Conservation (phyloP, 169 alveolate genomes). For the Toxoplasma gondii region DNA sequence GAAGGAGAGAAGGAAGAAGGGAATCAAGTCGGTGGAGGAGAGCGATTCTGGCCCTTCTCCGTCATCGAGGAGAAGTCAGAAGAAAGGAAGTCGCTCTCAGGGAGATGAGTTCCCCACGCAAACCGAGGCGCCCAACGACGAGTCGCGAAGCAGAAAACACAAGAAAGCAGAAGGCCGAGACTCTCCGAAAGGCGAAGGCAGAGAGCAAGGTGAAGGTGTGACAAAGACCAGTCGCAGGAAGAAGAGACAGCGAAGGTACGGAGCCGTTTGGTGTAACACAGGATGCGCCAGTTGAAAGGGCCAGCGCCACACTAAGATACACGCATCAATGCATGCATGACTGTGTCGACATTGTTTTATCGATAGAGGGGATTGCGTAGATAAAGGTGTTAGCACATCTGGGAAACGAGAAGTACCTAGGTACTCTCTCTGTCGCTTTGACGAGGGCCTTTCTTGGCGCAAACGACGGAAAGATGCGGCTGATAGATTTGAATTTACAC, state of each 20-base stretch:
- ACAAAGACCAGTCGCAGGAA: neutral
- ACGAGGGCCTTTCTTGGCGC: too few relatives aligned
- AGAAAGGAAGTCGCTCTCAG: neutral
- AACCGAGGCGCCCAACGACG: too few relatives aligned
- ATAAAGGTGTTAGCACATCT: too few relatives aligned
- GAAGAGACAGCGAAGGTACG: neutral
- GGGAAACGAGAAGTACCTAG: too few relatives aligned
- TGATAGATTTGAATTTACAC: too few relatives aligned
- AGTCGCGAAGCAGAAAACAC: neutral
- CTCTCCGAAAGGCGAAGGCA: neutral
- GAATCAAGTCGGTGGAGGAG: neutral
- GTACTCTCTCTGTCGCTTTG: too few relatives aligned
- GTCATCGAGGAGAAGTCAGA: neutral
- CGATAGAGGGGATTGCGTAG: too few relatives aligned
- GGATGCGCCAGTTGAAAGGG: neutral
- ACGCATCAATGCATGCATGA: too few relatives aligned
- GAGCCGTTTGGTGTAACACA: neutral
- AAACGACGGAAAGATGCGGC: too few relatives aligned
- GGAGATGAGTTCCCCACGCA: neutral
- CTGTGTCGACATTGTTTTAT: too few relatives aligned
- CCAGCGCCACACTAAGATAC: neutral
- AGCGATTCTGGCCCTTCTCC: neutral
- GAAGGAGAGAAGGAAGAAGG: neutral
- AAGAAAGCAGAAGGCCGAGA: neutral
- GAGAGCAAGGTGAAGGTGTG: constrained; percentile 2